These are phyloP conservation scores for Cyclotella atomus DNA, from an alignment of 108 stramenopile genomes.

Conservation along the genomic window DNA sequence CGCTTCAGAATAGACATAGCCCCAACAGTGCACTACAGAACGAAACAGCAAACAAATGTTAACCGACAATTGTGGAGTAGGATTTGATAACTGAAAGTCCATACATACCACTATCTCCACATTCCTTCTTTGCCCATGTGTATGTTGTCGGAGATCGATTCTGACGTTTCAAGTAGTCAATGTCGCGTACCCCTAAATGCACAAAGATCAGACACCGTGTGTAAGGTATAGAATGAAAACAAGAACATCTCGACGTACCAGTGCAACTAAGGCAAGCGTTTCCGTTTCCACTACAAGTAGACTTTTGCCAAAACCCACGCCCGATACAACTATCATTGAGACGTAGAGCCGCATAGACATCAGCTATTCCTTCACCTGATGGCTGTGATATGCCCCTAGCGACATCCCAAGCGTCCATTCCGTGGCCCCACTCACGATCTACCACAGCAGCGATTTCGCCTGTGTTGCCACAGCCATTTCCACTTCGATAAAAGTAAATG, in stretches of 20 bases:
- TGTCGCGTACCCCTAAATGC: conserved; percentile 20
- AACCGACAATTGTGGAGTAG: neutral
- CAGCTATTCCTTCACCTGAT: conserved; percentile 42
- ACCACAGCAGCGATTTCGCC: conserved; percentile 16
- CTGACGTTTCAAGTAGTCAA: conserved; percentile 14
- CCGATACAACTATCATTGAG: conserved; percentile 39
- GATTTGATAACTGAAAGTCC: neutral
- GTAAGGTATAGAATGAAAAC: neutral
- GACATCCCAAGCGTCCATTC: conserved; percentile 26
- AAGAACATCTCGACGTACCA: neutral
- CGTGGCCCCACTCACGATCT: conserved; percentile 30
- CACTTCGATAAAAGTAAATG: conserved; percentile 25
- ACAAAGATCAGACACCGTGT: neutral
- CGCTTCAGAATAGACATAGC: conserved; percentile 27
- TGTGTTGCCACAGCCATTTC: conserved; percentile 25
- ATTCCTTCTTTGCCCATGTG: conserved; percentile 2
- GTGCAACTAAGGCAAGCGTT: conserved; percentile 3
- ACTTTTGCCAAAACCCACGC: conserved; percentile 8
- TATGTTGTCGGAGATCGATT: conserved; percentile 3
- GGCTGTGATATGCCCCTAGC: conserved; percentile 26
- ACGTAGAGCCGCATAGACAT: conserved; percentile 28
- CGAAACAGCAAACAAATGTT: too few species aligned
- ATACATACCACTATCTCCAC: neutral
- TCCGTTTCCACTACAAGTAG: neutral
- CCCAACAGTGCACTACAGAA: conserved; percentile 25